Evolutionary conservation across 2,329 filamentous ascomycete genomes (phyloP), one percentile per base, ranked within the genome.

Genomic region (Talaromyces sp.): DNA sequence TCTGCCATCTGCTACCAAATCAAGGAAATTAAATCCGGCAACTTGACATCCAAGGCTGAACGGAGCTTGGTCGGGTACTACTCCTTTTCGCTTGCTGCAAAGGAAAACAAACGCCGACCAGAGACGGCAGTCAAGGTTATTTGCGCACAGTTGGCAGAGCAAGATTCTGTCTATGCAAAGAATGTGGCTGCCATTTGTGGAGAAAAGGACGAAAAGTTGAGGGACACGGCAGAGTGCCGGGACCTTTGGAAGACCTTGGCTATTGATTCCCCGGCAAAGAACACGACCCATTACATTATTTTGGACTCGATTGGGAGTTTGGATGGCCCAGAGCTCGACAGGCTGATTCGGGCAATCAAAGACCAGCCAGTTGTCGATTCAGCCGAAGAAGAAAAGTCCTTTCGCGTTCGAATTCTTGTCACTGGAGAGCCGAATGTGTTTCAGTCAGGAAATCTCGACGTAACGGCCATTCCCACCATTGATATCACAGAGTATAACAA

Each of bases 221-320:
- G 35, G 26, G 35, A 38, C 27, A 32, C 24, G 13, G 29, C n/a
- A 11, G 53, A 55, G 10, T 52, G 49, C 14, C 13, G 14, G 6
- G 24, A 29, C 14, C 53, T 55, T n/a, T 55, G 53, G 53, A 43
- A 21, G 29, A 38, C 19, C 1, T n/a, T 55, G 10, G 29, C 8
- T 3, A 43, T 55, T n/a, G 53, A 38, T 21, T 38, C 29, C 1
- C 31, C 53, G 14, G 29, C n/a, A 9, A 41, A 24, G 8, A 55
- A 55, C 10, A 43, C 53, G 14, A 41, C n/a, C 32, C 31, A 55
- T 55, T 55, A 55, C 19, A 55, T 55, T 55, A 24, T 55, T 13
- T 43, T 55, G 24, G 53, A 55, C 32, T 35, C 31, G 1, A 26
- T 24, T 41, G 21, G 31, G 17, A 43, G 53, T n/a, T 24, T 55